phyloP scores from a whole-genome alignment of 768 basidiomycete genomes.

The Leccinum longicurvipes region DNA sequence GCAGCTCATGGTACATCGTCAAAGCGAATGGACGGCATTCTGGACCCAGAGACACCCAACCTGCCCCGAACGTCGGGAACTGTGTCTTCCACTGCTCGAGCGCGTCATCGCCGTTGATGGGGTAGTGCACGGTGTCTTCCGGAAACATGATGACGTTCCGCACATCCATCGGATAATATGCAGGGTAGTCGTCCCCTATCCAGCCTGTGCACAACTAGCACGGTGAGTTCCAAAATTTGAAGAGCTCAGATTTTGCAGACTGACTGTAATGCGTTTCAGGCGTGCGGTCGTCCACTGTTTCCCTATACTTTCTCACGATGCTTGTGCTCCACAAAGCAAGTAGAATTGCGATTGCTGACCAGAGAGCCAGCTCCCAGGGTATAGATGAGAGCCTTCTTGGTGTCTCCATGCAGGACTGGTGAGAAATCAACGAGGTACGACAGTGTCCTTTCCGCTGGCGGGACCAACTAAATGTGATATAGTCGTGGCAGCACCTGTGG shows the following conservation, averaged over 20 bases:
- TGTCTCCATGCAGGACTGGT: conserved; percentile 9
- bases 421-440: background rate
- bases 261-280: conserved; percentile 16
- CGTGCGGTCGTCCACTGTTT: background rate
- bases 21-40: conserved; percentile 32
- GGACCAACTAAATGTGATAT: conserved; percentile 1
- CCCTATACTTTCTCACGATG: background rate
- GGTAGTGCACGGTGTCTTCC: conserved; percentile 26
- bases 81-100: conserved; percentile 22
- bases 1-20: conserved; percentile 38
- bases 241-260: background rate
- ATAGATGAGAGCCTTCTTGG: conserved; percentile 1
- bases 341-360: conserved; percentile 17
- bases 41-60: conserved; percentile 27
- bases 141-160: conserved; percentile 22
- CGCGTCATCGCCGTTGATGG: conserved; percentile 23
- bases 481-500: background rate
- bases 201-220: conserved; percentile 12
- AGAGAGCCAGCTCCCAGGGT: conserved; percentile 20
- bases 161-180: conserved; percentile 25
- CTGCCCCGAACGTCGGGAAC: conserved; percentile 16
- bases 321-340: conserved; percentile 21
- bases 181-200: conserved; percentile 27
- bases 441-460: background rate
- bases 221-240: conserved; percentile 1